Conservation (phyloP, 805 yeast species). For the Tetrapisispora pingtungensis region DNA sequence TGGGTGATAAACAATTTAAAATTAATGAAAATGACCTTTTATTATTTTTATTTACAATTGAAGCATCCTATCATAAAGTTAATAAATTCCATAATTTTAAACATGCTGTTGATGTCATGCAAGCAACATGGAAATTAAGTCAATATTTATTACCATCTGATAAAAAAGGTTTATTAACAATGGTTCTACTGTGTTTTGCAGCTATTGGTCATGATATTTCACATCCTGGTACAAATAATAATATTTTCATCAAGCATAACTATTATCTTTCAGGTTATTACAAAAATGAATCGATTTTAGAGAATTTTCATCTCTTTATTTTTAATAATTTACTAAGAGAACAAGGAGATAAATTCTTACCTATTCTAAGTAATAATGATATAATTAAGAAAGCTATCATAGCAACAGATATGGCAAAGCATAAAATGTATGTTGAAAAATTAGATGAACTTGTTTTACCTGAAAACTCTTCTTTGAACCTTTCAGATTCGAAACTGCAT, state of each 20-base stretch:
- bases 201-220: conserved; percentile 94
- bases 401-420: conserved; percentile 92
- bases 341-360: conserved; percentile 39
- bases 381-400: conserved; percentile 33
- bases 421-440: conserved; percentile 55
- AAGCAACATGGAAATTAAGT: conserved; percentile 65
- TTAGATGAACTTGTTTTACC: conserved; percentile 32
- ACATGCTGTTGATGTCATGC: conserved; percentile 92
- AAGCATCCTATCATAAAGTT: conserved; percentile 72
- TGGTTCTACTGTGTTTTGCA: conserved; percentile 57
- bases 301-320: conserved; percentile 67
- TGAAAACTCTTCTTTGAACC: conserved; percentile 7
- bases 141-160: conserved; percentile 6
- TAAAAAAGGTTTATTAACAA: conserved; percentile 32
- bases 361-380: conserved; percentile 9
- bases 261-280: conserved; percentile 58
- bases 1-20: neutral
- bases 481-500: conserved; percentile 17
- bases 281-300: conserved; percentile 62
- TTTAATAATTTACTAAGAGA: conserved; percentile 42
- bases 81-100: conserved; percentile 92
- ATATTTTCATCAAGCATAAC: conserved; percentile 45
- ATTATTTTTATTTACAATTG: conserved; percentile 51
- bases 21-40: conserved; percentile 39
- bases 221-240: conserved; percentile 92